These are phyloP conservation scores for Exserohilum turcica DNA, from an alignment of 2,329 filamentous ascomycete genomes.

Conservation along the genomic window DNA sequence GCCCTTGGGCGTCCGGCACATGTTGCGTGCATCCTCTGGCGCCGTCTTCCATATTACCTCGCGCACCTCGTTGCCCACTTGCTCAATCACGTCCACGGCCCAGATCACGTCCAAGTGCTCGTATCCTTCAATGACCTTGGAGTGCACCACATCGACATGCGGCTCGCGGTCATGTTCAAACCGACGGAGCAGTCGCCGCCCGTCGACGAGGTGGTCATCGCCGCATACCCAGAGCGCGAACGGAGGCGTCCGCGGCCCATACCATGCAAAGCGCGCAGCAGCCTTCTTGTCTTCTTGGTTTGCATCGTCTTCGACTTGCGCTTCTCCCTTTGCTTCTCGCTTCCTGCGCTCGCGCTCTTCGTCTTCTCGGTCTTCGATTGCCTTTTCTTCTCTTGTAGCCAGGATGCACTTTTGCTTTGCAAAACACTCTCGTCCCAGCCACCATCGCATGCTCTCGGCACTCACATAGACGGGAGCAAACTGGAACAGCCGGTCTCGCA, in stretches of 20 bases:
- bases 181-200: slow-evolving; percentile 71
- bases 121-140: slow-evolving; percentile 78
- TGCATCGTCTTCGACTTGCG: slow-evolving; percentile 21
- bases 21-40: slow-evolving; percentile 58
- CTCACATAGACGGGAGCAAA: slow-evolving; percentile 91
- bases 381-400: slow-evolving; percentile 73
- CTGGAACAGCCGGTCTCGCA: slow-evolving; percentile 84
- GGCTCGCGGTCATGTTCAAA: slow-evolving; percentile 81
- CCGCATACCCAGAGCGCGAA: slow-evolving; percentile 90
- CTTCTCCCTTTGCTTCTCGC: slow-evolving; percentile 1
- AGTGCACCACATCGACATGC: slow-evolving; percentile 77
- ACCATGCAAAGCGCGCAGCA: slow-evolving; percentile 69
- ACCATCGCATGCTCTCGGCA: slow-evolving; percentile 92
- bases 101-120: slow-evolving; percentile 95
- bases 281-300: slow-evolving; percentile 48
- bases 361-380: slow-evolving; percentile 62
- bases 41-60: slow-evolving; percentile 84
- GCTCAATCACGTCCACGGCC: slow-evolving; percentile 85
- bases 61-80: slow-evolving; percentile 79
- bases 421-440: slow-evolving; percentile 87
- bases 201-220: slow-evolving; percentile 83
- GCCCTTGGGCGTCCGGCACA: slow-evolving; percentile 68
- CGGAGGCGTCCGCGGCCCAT: slow-evolving; percentile 76
- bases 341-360: slow-evolving; percentile 37
- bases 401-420: slow-evolving; percentile 85